Percentiles rank a stretch among this genome's conserved stretches.
Conservation (phyloP, 768 basidiomycete species). For the Coprinellus aureogranulatus region DNA sequence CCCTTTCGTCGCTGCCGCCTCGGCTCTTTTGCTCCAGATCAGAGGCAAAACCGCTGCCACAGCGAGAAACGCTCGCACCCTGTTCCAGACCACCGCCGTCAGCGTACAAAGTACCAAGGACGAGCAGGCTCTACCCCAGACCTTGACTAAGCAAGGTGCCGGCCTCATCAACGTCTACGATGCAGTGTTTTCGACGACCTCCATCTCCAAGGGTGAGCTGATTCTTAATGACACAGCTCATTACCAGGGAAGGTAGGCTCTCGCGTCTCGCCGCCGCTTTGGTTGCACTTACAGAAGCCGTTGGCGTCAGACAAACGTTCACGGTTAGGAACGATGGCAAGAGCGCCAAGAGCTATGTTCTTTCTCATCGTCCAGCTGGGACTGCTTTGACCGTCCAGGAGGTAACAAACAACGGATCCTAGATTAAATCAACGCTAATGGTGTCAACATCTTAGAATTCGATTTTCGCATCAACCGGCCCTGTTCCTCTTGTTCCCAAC, state of each 20-base stretch:
- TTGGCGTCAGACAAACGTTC: constrained; percentile 41
- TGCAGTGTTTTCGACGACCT: constrained; percentile 47
- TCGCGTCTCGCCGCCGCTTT: neutral
- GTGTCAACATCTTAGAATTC: neutral
- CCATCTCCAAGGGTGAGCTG: constrained; percentile 52
- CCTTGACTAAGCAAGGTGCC: constrained; percentile 48
- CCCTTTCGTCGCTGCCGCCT: constrained; percentile 44
- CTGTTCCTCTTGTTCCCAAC: constrained; percentile 44
- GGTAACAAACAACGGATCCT: constrained; percentile 23
- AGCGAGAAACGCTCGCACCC: constrained; percentile 25
- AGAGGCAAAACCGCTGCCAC: constrained; percentile 34
- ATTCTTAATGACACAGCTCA: constrained; percentile 60
- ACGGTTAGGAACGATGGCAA: constrained; percentile 47
- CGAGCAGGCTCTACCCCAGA: constrained; percentile 46
- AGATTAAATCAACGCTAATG: neutral
- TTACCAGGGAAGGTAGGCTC: constrained; percentile 39
- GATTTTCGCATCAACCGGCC: constrained; percentile 37
- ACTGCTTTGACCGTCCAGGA: constrained; percentile 47
- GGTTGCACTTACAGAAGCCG: neutral
- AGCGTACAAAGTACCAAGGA: constrained; percentile 37
- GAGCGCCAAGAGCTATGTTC: constrained; percentile 38
- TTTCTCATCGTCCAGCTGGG: constrained; percentile 57
- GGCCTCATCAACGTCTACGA: constrained; percentile 54
- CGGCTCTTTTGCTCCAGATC: constrained; percentile 40
- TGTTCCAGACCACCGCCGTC: constrained; percentile 46